Conservation (phyloP, 352 stramenopile genomes). For the Globisporangium abappressorium region DNA sequence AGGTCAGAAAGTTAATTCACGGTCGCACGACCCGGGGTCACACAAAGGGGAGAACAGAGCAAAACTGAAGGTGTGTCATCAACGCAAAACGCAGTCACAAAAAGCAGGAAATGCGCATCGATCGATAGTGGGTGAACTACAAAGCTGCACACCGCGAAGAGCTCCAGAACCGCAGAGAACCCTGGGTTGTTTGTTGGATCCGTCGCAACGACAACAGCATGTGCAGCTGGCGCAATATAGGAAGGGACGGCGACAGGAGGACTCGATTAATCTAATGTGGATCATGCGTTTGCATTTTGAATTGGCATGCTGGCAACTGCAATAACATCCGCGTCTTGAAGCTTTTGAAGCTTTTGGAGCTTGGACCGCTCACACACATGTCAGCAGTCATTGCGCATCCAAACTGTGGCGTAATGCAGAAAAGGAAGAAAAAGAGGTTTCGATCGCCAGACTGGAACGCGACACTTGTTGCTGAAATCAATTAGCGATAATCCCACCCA, state of each 20-base stretch:
- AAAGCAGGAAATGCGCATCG: neutral
- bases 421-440: neutral
- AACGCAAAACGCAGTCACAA: neutral
- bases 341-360: neutral
- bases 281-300: neutral
- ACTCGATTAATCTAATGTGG: neutral
- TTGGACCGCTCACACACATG: neutral
- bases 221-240: neutral
- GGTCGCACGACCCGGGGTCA: neutral
- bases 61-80: constrained; percentile 3
- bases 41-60: neutral
- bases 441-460: neutral
- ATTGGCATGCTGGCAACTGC: neutral
- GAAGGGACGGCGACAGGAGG: neutral
- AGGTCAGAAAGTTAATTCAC: no score
- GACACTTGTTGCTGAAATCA: neutral
- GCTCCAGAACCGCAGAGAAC: neutral
- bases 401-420: neutral
- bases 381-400: neutral
- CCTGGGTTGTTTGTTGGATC: neutral
- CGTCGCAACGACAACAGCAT: neutral
- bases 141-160: neutral
- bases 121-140: neutral
- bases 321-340: neutral
- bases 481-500: neutral